A percentile compares a stretch with the other conserved stretches of the same genome.
phyloP scores from a whole-genome alignment of 2,329 filamentous ascomycete genomes.

The Neonectria ditissima region DNA sequence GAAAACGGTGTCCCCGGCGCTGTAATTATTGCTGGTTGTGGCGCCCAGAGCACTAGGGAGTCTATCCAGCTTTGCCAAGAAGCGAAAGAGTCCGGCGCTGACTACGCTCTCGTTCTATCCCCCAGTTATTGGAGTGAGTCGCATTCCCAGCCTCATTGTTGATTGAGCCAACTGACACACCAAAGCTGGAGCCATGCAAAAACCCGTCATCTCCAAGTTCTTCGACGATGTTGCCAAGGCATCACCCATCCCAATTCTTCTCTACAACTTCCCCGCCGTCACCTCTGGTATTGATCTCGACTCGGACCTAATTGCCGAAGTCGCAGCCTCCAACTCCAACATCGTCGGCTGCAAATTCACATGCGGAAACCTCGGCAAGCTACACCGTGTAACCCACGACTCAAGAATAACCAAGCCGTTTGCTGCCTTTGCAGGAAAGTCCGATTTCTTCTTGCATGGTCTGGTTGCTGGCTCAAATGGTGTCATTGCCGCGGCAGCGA shows the following conservation, averaged over 20 bases:
- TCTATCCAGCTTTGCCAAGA: conserved; percentile 74
- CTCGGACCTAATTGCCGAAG: conserved; percentile 62
- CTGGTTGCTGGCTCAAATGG: conserved; percentile 24
- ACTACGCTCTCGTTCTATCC: conserved; percentile 75
- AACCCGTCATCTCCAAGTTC: conserved; percentile 72
- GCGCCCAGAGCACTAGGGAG: conserved; percentile 75
- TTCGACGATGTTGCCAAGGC: conserved; percentile 63
- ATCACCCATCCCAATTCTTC: conserved; percentile 69
- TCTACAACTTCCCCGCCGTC: conserved; percentile 75
- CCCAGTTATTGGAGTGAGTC: conserved; percentile 74
- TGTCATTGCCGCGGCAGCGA: conserved; percentile 19
- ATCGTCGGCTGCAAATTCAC: conserved; percentile 26
- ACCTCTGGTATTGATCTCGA: conserved; percentile 69
- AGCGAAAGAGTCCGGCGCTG: conserved; percentile 72
- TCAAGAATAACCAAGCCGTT: conserved; percentile 2
- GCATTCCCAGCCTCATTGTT: conserved; percentile 45
- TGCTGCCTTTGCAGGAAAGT: conserved; percentile 21
- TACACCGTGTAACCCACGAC: conserved; percentile 22
- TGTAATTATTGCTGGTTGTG: conserved; percentile 76
- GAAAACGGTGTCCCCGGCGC: conserved; percentile 66
- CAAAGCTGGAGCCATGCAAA: conserved; percentile 43
- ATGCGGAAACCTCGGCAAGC: conserved; percentile 23
- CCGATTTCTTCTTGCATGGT: conserved; percentile 22
- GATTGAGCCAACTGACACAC: neutral
- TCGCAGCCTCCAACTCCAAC: conserved; percentile 19